Conservation (phyloP, 129 eudicot genomes). For the Logfia minima region DNA sequence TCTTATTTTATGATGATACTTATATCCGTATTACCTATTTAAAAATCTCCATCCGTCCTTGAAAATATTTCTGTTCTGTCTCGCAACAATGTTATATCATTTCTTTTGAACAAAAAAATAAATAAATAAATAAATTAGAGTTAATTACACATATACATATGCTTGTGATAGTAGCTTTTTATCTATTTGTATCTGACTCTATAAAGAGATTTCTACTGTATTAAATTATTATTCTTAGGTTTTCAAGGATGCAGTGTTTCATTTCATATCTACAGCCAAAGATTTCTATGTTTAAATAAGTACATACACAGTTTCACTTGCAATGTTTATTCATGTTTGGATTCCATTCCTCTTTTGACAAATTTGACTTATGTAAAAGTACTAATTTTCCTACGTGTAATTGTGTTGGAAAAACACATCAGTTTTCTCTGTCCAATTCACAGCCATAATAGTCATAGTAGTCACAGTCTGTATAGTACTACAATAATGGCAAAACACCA, state of each 20-base stretch:
- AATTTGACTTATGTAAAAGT: not conserved
- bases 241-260: not conserved
- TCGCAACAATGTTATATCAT: not conserved
- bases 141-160: too few species aligned
- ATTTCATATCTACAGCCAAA: not conserved
- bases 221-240: too few species aligned
- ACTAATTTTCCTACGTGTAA: conserved; percentile 15
- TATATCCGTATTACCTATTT: too few species aligned
- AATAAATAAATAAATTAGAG: too few species aligned
- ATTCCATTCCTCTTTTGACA: not conserved
- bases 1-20: not conserved
- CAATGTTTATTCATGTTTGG: not conserved
- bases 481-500: conserved; percentile 18
- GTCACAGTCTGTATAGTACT: not conserved
- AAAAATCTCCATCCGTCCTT: too few species aligned
- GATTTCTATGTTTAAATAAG: too few species aligned
- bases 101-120: too few species aligned
- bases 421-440: conserved; percentile 9
- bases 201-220: too few species aligned
- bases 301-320: not conserved
- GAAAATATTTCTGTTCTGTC: too few species aligned
- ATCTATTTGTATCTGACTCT: too few species aligned
- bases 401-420: not conserved
- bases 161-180: too few species aligned
- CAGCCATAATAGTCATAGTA: conserved; percentile 13